phyloP scores from a whole-genome alignment of 177 flowering plant species.

The Vitis hybrid region DNA sequence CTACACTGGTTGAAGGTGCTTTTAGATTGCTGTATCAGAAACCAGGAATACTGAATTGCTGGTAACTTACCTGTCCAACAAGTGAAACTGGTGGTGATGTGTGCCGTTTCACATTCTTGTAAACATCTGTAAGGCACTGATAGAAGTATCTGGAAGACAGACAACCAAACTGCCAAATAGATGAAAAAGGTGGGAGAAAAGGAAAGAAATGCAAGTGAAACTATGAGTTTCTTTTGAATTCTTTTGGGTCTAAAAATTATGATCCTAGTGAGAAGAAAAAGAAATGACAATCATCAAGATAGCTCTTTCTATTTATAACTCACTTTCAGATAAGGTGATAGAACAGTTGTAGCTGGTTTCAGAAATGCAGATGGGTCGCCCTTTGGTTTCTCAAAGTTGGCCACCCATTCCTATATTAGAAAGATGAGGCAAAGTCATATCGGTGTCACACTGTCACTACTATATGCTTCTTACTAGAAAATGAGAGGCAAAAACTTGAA shows the following conservation, averaged over 20 bases:
- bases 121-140: slow-evolving; percentile 64
- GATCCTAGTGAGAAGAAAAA: neutral
- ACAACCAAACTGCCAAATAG: slow-evolving; percentile 76
- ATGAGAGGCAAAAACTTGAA: neutral
- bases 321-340: slow-evolving; percentile 95
- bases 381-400: slow-evolving; percentile 93
- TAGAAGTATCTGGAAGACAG: slow-evolving; percentile 91
- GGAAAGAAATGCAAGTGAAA: neutral
- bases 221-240: neutral
- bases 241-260: neutral
- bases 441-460: neutral
- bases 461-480: neutral
- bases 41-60: slow-evolving; percentile 4
- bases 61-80: slow-evolving; percentile 73
- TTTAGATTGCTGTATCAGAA: slow-evolving; percentile 13
- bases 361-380: slow-evolving; percentile 88
- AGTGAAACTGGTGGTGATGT: slow-evolving; percentile 94
- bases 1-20: slow-evolving; percentile 33
- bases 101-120: slow-evolving; percentile 58
- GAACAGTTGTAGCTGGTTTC: slow-evolving; percentile 93
- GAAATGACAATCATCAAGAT: neutral
- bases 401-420: slow-evolving; percentile 78
- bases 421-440: neutral
- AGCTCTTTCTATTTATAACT: slow-evolving; percentile 21
- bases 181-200: slow-evolving; percentile 3